phyloP scores from a whole-genome alignment of 1,284 basidiomycete genomes.

The Heliocybe sulcata region DNA sequence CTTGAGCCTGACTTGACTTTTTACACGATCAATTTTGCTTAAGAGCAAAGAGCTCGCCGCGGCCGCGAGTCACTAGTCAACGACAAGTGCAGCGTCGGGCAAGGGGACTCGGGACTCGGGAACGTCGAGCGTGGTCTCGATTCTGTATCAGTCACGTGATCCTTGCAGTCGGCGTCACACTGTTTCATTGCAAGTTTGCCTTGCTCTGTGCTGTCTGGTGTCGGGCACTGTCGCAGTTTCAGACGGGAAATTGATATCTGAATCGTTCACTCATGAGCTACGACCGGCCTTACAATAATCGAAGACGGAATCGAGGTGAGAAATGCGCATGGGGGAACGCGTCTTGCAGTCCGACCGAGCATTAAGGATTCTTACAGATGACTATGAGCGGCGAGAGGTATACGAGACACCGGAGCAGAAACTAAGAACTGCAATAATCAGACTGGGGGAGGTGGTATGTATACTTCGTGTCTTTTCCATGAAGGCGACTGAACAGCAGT shows the following conservation, averaged over 20 bases:
- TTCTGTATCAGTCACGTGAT: neutral
- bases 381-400: conserved; percentile 51
- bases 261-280: conserved; percentile 34
- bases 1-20: neutral
- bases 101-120: too few species aligned
- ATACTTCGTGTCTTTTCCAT: neutral
- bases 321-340: neutral
- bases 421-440: conserved; percentile 63
- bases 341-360: neutral
- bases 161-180: neutral
- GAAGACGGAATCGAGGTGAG: conserved; percentile 41
- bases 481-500: conserved; percentile 14
- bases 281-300: conserved; percentile 30
- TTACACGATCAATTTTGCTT: too few species aligned
- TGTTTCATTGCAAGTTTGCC: neutral
- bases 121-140: neutral
- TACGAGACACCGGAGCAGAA: conserved; percentile 70
- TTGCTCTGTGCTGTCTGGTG: neutral
- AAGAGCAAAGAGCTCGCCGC: too few species aligned
- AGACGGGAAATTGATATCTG: neutral
- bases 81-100: too few species aligned
- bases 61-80: too few species aligned
- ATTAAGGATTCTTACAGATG: conserved; percentile 25
- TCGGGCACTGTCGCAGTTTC: neutral
- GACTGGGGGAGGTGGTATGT: conserved; percentile 80